Conservation (phyloP, 306 rosid species). For the Quercus glauca region DNA sequence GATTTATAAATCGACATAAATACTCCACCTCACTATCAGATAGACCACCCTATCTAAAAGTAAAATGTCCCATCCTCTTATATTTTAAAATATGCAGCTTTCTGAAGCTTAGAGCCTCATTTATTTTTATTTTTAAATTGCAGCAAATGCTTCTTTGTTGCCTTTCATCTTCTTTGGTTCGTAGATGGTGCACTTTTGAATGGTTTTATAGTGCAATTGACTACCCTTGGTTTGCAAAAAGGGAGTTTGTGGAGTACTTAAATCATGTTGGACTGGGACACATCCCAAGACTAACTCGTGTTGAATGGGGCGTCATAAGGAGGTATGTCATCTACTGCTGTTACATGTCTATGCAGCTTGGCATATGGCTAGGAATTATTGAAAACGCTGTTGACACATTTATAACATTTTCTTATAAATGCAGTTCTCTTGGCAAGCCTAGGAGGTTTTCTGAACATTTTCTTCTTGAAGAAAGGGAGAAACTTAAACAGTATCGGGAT, state of each 20-base stretch:
- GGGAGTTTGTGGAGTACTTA: conserved; percentile 90
- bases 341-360: conserved; percentile 10
- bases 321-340: conserved; percentile 43
- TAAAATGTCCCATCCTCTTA: conserved; percentile 18
- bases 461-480: conserved; percentile 72
- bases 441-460: conserved; percentile 87
- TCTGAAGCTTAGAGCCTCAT: conserved; percentile 17
- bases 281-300: conserved; percentile 82
- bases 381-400: conserved; percentile 1
- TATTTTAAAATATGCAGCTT: not conserved
- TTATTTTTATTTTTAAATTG: conserved; percentile 26
- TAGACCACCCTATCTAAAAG: conserved; percentile 36
- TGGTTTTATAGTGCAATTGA: conserved; percentile 97
- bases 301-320: conserved; percentile 91
- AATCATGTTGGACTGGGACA: conserved; percentile 90
- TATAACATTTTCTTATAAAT: conserved; percentile 25
- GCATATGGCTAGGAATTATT: not conserved
- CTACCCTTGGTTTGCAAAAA: conserved; percentile 92
- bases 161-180: conserved; percentile 63
- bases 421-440: conserved; percentile 97
- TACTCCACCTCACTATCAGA: conserved; percentile 32
- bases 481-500: conserved; percentile 78
- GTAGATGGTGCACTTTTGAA: conserved; percentile 84
- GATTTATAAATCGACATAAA: conserved; percentile 41
- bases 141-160: conserved; percentile 76